Percentiles rank a stretch among this genome's conserved stretches.
phyloP scores from a whole-genome alignment of 2,329 filamentous ascomycete genomes.

The Pyrenochaeta sp. region DNA sequence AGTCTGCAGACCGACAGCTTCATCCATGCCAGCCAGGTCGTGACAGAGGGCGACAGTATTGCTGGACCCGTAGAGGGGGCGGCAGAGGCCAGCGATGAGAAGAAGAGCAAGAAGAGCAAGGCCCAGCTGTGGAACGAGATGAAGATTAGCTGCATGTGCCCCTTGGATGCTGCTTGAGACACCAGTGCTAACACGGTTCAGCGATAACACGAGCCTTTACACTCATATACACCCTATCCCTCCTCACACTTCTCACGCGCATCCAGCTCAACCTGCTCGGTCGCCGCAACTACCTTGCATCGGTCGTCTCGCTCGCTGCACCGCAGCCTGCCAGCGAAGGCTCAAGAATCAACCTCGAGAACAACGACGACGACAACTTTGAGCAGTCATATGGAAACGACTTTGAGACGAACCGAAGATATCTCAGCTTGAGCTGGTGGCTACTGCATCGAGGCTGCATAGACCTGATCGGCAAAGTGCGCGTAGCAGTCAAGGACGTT shows the following conservation, averaged over 20 bases:
- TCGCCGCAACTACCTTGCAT: slow-evolving; percentile 92
- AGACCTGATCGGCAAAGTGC: slow-evolving; percentile 81
- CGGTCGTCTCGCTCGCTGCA: slow-evolving; percentile 88
- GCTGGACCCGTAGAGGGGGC: slow-evolving; percentile 42
- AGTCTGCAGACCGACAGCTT: slow-evolving; percentile 84
- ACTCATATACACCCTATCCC: slow-evolving; percentile 86
- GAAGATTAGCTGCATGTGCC: slow-evolving; percentile 84
- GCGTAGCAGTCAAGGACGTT: slow-evolving; percentile 84
- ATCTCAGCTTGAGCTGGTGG: slow-evolving; percentile 98
- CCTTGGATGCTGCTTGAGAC: slow-evolving; percentile 8
- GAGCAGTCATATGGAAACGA: slow-evolving; percentile 89
- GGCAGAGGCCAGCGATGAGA: slow-evolving; percentile 53
- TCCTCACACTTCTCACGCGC: slow-evolving; percentile 90
- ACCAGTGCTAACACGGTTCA: slow-evolving; percentile 49
- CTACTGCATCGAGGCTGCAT: slow-evolving; percentile 89
- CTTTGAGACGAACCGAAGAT: slow-evolving; percentile 94
- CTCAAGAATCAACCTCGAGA: slow-evolving; percentile 85
- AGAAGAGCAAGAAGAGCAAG: slow-evolving; percentile 78
- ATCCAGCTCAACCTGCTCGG: slow-evolving; percentile 97
- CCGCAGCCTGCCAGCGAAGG: slow-evolving; percentile 68
- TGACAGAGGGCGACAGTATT: slow-evolving; percentile 59
- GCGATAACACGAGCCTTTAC: slow-evolving; percentile 92
- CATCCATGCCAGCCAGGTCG: slow-evolving; percentile 80
- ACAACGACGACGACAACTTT: slow-evolving; percentile 87
- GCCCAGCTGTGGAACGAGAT: slow-evolving; percentile 96